Percentiles rank a stretch among this genome's conserved stretches.
These are phyloP conservation scores for Termitomyces bulborhizus DNA, from an alignment of 768 basidiomycete genomes.

Conservation along the genomic window DNA sequence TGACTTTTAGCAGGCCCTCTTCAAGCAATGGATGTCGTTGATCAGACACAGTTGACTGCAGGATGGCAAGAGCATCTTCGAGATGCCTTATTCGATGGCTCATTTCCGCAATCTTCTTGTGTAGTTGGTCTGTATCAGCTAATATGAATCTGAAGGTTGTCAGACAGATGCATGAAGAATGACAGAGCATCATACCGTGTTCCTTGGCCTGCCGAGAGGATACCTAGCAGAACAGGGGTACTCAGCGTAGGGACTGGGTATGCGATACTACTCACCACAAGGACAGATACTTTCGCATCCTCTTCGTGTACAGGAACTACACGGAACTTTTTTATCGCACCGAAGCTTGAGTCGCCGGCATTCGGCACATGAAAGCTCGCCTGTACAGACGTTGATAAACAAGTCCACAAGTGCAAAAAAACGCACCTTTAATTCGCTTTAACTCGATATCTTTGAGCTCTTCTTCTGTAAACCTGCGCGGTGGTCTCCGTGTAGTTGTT, in stretches of 20 bases:
- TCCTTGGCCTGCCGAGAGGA: slow-evolving; percentile 45
- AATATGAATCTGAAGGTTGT: slow-evolving; percentile 47
- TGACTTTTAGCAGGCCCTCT: slow-evolving; percentile 48
- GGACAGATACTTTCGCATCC: slow-evolving; percentile 63
- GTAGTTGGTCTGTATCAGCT: slow-evolving; percentile 60
- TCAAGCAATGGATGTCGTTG: slow-evolving; percentile 55
- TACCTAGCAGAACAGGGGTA: slow-evolving; percentile 22
- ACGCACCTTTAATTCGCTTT: slow-evolving; percentile 40
- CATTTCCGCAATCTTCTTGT: slow-evolving; percentile 62
- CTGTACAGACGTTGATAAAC: slow-evolving; percentile 17
- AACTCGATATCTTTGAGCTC: slow-evolving; percentile 47
- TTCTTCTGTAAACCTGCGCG: slow-evolving; percentile 41
- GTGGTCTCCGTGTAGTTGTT: slow-evolving; percentile 29
- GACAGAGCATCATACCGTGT: slow-evolving; percentile 27
- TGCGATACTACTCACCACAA: slow-evolving; percentile 30
- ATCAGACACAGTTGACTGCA: slow-evolving; percentile 50
- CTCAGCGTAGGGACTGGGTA: not conserved
- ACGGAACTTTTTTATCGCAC: slow-evolving; percentile 49
- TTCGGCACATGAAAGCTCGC: slow-evolving; percentile 50
- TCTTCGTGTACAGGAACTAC: slow-evolving; percentile 44
- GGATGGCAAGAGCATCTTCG: slow-evolving; percentile 59
- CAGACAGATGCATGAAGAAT: not conserved
- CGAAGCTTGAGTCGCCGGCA: slow-evolving; percentile 44
- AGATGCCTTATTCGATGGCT: slow-evolving; percentile 62
- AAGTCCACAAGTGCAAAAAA: not conserved